phyloP scores from a whole-genome alignment of 768 basidiomycete species.

The Leccinum subgranulosum region DNA sequence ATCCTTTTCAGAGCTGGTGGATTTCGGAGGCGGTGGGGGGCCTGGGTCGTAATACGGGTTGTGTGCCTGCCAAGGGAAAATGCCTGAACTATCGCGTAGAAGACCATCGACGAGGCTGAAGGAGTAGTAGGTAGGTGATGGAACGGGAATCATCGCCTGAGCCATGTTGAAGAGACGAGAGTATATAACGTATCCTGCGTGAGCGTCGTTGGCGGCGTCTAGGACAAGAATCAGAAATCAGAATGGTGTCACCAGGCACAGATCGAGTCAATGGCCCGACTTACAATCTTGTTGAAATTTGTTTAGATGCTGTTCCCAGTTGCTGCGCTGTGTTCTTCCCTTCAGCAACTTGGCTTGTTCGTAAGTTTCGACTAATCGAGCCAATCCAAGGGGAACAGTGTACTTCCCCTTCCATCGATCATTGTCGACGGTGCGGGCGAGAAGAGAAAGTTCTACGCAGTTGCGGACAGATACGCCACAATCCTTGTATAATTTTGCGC shows the following conservation, averaged over 20 bases:
- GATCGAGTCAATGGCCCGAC: conserved; percentile 20
- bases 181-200: conserved; percentile 58
- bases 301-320: conserved; percentile 61
- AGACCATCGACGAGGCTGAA: conserved; percentile 52
- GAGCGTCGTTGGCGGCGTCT: conserved; percentile 76
- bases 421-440: conserved; percentile 71
- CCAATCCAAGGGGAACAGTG: conserved; percentile 54
- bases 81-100: conserved; percentile 38
- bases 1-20: conserved; percentile 18
- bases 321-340: conserved; percentile 58
- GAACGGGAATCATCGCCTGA: conserved; percentile 30
- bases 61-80: conserved; percentile 45
- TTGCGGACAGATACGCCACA: conserved; percentile 40
- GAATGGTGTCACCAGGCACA: not conserved
- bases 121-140: conserved; percentile 44
- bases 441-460: conserved; percentile 66
- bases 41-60: conserved; percentile 76
- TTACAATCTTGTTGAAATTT: conserved; percentile 56
- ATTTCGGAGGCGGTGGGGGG: conserved; percentile 52
- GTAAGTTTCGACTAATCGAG: conserved; percentile 63
- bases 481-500: conserved; percentile 56
- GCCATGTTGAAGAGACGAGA: conserved; percentile 44
- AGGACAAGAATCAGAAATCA: conserved; percentile 12
- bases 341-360: conserved; percentile 51
- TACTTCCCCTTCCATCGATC: conserved; percentile 71